Base-by-base conservation (phyloP, 208 protist species). In the Leishmania mexicana region DNA sequence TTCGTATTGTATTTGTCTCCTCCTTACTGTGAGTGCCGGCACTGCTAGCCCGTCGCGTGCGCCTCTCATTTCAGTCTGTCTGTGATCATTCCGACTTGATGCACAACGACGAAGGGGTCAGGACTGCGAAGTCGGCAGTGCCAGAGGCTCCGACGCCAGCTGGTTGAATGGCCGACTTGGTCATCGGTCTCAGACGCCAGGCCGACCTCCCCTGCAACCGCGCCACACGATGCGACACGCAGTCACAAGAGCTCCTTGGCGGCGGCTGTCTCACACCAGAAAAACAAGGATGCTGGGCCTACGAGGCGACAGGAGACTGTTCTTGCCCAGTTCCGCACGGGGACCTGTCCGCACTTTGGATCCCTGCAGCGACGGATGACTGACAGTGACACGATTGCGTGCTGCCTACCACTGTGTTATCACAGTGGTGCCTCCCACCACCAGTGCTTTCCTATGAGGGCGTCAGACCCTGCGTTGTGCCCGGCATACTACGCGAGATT, bases 1-100 rank as follows among this genome's bases (percentile, higher is more conserved):
- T 31, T 72, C 21, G 35, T 21, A n/a, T 76, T 35, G 19, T 80
- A 74, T 40, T 75, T 76, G 8, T 31, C 53, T 76, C 53, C 68
- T 35, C 35, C 74, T 51, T 81, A 53, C 53, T 35, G 17, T 38
- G 54, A 28, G 2, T 76, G n/a, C 54, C 24, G 15, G 35, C 49
- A 8, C 24, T 31, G 2, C 45, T 17, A 31, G 60, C 24, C 28
- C 42, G 42, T 47, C 21, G 68, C 11, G 40, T 74, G 21, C 42
- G 42, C 13, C 45, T 24, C 40, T 71, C 19, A 71, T 47, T 71
- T 71, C 19, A 28, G 65, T 47, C 19, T 47, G 19, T 47, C 38
- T 71, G 11, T 49, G 38, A 38, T n/a, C 19, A 71, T 47, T n/a
- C 4, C 24, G 17, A 74, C 35, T 53, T 49, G 42, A 15, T 53